Evolutionary conservation across 1,284 basidiomycete genomes (phyloP), one percentile per base, ranked within the genome.

Genomic region (Flammula alnicola): DNA sequence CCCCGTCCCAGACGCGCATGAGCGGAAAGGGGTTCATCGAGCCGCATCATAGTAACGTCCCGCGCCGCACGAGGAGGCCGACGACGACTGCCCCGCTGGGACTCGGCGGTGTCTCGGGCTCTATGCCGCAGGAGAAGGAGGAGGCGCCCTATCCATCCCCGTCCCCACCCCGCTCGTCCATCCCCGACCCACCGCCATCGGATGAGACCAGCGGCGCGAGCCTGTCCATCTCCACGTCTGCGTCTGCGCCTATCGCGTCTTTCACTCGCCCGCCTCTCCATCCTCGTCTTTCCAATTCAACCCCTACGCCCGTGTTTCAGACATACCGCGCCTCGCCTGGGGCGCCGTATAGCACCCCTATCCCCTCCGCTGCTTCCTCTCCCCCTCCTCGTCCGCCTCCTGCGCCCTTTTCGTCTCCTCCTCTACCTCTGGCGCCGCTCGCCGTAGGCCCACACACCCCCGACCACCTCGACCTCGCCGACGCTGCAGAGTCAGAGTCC

Each of bases 101-200:
- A 9, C 12, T 16, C 20, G 44, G 14, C 35, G 44, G n/a, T 3
- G 35, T 4, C 12, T 71, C 75, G 83, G 27, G 27, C 8, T 30
- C 27, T 8, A 7, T n/a, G n/a, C n/a, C n/a, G n/a, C n/a, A 12
- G 20, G 19, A 1, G 17, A 17, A 17, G 1, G 32, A n/a, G n/a
- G n/a, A n/a, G n/a, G n/a, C n/a, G n/a, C n/a, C n/a, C n/a, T n/a
- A n/a, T n/a, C n/a, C n/a, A n/a, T n/a, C n/a, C n/a, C n/a, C n/a
- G n/a, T n/a, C n/a, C n/a, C n/a, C n/a, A n/a, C n/a, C n/a, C n/a
- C n/a, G n/a, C n/a, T n/a, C n/a, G n/a, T n/a, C n/a, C n/a, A n/a
- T n/a, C n/a, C n/a, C n/a, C n/a, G n/a, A n/a, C n/a, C n/a, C n/a
- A n/a, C n/a, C n/a, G n/a, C n/a, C n/a, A n/a, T n/a, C n/a, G n/a